These are phyloP conservation scores for Steccherinum ochraceum DNA, from an alignment of 768 basidiomycete genomes.

Conservation along the genomic window DNA sequence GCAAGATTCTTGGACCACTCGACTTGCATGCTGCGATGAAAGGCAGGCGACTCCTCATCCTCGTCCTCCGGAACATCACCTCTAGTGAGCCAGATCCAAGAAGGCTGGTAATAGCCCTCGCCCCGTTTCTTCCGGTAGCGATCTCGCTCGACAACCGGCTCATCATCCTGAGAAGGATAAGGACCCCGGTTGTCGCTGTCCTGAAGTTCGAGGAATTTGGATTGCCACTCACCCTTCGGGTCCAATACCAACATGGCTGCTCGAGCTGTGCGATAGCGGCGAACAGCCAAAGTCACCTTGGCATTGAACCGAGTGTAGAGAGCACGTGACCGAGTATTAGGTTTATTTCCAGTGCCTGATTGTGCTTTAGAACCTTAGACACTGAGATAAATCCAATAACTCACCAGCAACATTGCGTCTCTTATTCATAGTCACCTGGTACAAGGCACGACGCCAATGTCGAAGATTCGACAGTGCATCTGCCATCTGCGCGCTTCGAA, in stretches of 20 bases:
- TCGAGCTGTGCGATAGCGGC: neutral
- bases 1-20: constrained; percentile 9
- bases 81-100: neutral
- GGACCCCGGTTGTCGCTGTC: neutral
- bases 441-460: neutral
- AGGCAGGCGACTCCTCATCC: neutral
- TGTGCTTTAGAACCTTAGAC: constrained; percentile 1
- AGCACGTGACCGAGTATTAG: neutral
- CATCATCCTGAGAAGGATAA: neutral
- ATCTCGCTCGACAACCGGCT: neutral
- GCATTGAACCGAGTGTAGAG: neutral
- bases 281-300: neutral
- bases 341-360: neutral
- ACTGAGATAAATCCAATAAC: neutral
- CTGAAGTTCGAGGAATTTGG: neutral
- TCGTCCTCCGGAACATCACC: neutral
- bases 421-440: no score
- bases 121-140: neutral
- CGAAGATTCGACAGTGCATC: constrained; percentile 6
- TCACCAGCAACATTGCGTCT: no score
- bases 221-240: neutral
- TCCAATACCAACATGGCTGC: neutral
- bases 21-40: neutral
- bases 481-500: constrained; percentile 5
- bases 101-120: neutral